Evolutionary conservation across 2,329 filamentous ascomycete genomes (phyloP), one percentile per base, ranked within the genome.

Genomic region (Dactylellina sp.): DNA sequence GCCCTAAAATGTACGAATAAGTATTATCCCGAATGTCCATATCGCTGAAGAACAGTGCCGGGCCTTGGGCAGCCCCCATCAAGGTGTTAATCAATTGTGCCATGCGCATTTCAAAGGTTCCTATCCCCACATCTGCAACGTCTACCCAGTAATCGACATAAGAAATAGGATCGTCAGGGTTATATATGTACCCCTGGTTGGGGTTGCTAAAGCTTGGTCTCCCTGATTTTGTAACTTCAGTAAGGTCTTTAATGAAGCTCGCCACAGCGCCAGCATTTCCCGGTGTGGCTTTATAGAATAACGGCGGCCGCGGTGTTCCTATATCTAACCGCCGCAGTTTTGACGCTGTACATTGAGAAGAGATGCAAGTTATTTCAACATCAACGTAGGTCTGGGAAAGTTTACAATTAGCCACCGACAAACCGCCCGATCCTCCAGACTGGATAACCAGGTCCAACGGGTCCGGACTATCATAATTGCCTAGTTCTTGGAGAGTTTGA

Each of bases 131-230:
- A 6, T 55, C 50, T 6, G n/a, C 50, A 6, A 55, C 0, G 14
- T 55, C 28, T 22, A 55, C 25, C 50, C 50, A 55, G 25, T 18
- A 14, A 14, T 7, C 32, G 6, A 11, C 16, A 12, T 16, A 20
- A 14, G 50, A 11, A 14, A 55, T 11, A 1, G 25, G 14, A 24
- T 55, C 28, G 14, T 55, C 50, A 24, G 50, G 50, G 28, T 55
- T 55, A 28, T 39, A 55, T 18, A 55, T 55, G 16, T 55, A 55
- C n/a, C 14, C 50, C 7, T 55, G 50, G 18, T 55, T 55, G 16
- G 18, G 7, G 16, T 55, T 55, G 28, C 50, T 55, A 37, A 12
- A 35, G 14, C 16, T 20, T 7, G 50, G 50, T 37, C 39, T 55
- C n/a, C 50, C 50, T 20, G 50, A 3, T 39, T 37, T 55, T 37